Evolutionary conservation across 2,329 filamentous ascomycete species (phyloP), one percentile per base, ranked within the genome.

Genomic region (Chrysoporthe austroafricana): DNA sequence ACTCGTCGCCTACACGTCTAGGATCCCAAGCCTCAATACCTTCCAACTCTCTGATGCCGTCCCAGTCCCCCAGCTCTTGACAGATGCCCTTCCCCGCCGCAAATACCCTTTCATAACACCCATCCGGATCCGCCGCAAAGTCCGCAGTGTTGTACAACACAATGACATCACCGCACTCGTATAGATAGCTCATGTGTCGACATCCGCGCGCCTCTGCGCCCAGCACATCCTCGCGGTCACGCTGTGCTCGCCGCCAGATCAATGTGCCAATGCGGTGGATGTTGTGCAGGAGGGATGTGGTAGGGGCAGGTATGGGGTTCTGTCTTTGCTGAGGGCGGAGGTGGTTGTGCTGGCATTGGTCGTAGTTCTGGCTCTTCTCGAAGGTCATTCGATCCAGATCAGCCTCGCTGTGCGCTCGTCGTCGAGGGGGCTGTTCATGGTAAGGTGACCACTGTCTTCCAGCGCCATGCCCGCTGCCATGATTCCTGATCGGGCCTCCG

Each of bases 141-240:
- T 72, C 72, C 48, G 69, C 70, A 44, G 63, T 70, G 26, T 73
- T 72, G 56, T 71, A 68, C 36, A 74, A 62, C 9, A 72, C 72
- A 5, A 78, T 71, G 6, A 71, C 72, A 70, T 77, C 76, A 18
- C 74, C 72, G 73, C 75, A 78, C 21, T 70, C 71, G 7, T 77
- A 64, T 39, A 78, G 67, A 4, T 68, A 63, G 13, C 66, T 70
- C 75, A 79, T 78, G 56, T 71, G 73, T n/a, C 71, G 70, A 56
- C 74, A 71, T 13, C 74, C 74, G 54, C 69, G 43, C 16, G 72
- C 72, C 71, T 78, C 76, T 16, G 74, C 69, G 43, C 72, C 71
- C 42, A 74, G 71, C 8, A 77, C 74, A 44, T 75, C 62, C 13
- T 74, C 69, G 9, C 77, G 71, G 50, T 76, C 73, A n/a, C 73